phyloP scores from a whole-genome alignment of 768 basidiomycete species.

The Coprinellus micaceus region DNA sequence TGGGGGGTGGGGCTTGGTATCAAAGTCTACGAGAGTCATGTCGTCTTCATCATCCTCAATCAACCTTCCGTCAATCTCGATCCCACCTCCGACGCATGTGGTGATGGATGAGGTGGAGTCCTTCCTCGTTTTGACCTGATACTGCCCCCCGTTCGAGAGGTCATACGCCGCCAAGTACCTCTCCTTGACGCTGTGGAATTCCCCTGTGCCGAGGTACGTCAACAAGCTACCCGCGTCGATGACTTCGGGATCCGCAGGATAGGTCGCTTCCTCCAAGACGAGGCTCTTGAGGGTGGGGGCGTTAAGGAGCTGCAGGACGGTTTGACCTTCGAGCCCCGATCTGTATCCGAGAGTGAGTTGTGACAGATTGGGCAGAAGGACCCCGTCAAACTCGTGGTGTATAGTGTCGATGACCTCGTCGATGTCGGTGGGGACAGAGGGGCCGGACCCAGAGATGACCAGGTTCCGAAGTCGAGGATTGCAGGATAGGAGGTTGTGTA shows the following conservation, averaged over 20 bases:
- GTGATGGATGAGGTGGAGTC: constrained; percentile 12
- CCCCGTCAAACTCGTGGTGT: constrained; percentile 24
- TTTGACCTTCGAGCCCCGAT: constrained; percentile 33
- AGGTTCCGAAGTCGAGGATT: constrained; percentile 41
- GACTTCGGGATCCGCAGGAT: constrained; percentile 37
- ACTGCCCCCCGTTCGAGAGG: constrained; percentile 8
- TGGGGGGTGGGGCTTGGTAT: constrained; percentile 23
- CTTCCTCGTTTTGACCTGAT: constrained; percentile 11
- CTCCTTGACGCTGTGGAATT: constrained; percentile 18
- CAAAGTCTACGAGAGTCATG: constrained; percentile 15
- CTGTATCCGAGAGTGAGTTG: constrained; percentile 44
- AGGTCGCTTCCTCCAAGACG: constrained; percentile 42
- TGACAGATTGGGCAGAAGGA: constrained; percentile 36
- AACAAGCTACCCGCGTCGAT: constrained; percentile 39
- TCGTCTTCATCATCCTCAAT: constrained; percentile 12
- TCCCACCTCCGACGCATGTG: constrained; percentile 5
- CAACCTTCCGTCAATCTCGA: constrained; percentile 9
- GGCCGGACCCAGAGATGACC: constrained; percentile 47
- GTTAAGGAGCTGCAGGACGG: constrained; percentile 37
- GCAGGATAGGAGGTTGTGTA: constrained; percentile 39
- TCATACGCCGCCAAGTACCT: constrained; percentile 12
- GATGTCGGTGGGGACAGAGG: constrained; percentile 24
- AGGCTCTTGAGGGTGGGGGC: constrained; percentile 37
- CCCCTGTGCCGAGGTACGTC: constrained; percentile 34
- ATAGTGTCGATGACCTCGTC: constrained; percentile 16